These are phyloP conservation scores for Penicillium occitanis DNA, from an alignment of 2,329 filamentous ascomycete genomes.

Conservation along the genomic window DNA sequence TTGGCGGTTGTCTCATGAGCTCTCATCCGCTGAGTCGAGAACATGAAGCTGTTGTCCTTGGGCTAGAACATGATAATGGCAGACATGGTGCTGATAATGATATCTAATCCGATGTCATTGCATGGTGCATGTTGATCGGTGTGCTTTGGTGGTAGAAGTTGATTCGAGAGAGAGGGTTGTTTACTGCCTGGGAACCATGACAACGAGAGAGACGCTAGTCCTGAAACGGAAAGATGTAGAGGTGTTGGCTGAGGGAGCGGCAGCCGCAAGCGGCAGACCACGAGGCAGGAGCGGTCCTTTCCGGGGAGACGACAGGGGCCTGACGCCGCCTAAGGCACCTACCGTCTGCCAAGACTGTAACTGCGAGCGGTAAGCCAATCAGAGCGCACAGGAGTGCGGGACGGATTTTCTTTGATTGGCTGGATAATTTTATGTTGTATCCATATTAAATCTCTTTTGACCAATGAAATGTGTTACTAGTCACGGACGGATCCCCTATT, in stretches of 20 bases:
- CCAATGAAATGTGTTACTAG: neutral
- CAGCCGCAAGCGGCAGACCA: conserved; percentile 1
- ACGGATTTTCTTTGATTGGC: neutral
- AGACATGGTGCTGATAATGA: neutral
- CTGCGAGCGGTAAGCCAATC: neutral
- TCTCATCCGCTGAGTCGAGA: conserved; percentile 16
- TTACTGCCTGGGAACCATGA: conserved; percentile 13
- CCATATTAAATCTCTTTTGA: neutral
- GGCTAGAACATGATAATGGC: neutral
- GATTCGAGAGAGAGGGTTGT: neutral
- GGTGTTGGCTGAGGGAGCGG: neutral
- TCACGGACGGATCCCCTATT: neutral
- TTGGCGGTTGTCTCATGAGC: conserved; percentile 13
- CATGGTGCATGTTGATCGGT: neutral
- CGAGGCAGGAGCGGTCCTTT: conserved; percentile 10
- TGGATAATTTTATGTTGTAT: neutral
- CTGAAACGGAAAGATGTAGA: neutral
- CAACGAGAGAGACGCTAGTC: conserved; percentile 7
- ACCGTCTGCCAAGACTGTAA: neutral
- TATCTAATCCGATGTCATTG: neutral
- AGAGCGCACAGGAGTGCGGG: neutral
- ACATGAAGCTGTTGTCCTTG: conserved; percentile 12
- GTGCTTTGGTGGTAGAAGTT: neutral
- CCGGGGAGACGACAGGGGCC: conserved; percentile 3
- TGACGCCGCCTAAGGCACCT: conserved; percentile 4